Evolutionary conservation across 352 stramenopile species (phyloP).

Genomic region (Phytopythium cucurbitacearum): DNA sequence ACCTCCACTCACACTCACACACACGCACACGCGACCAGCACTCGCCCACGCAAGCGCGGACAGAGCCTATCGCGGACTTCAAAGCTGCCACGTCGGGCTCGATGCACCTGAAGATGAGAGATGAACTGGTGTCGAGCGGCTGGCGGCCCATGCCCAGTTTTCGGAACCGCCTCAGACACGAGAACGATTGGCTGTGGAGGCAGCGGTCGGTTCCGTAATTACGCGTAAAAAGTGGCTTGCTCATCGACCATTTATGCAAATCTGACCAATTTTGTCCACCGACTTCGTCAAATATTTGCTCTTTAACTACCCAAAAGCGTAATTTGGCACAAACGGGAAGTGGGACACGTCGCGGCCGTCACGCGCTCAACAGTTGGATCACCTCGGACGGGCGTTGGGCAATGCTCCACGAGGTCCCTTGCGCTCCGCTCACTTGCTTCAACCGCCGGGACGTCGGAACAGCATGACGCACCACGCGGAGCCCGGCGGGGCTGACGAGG

Average conservation of each 20-base stretch:
- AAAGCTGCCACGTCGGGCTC: no score
- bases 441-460: neutral
- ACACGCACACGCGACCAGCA: neutral
- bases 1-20: slow-evolving; percentile 1
- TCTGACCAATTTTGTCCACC: neutral
- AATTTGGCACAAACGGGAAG: neutral
- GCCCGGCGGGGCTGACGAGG: neutral
- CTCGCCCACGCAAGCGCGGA: no score
- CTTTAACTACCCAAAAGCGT: neutral
- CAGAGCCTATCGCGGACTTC: no score
- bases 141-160: neutral
- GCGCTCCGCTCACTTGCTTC: no score
- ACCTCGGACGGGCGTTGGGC: no score
- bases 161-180: neutral
- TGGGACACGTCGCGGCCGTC: neutral
- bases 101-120: no score
- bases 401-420: no score
- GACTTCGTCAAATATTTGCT: no score
- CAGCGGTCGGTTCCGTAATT: slow-evolving; percentile 10
- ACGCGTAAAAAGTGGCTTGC: slow-evolving; percentile 4
- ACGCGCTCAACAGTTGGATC: no score
- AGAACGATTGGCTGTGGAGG: slow-evolving; percentile 28
- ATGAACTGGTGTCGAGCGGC: neutral
- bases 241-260: neutral
- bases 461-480: slow-evolving; percentile 8